Evolutionary conservation across 768 basidiomycete genomes (phyloP).

Genomic region (Phylloporus arenicola): DNA sequence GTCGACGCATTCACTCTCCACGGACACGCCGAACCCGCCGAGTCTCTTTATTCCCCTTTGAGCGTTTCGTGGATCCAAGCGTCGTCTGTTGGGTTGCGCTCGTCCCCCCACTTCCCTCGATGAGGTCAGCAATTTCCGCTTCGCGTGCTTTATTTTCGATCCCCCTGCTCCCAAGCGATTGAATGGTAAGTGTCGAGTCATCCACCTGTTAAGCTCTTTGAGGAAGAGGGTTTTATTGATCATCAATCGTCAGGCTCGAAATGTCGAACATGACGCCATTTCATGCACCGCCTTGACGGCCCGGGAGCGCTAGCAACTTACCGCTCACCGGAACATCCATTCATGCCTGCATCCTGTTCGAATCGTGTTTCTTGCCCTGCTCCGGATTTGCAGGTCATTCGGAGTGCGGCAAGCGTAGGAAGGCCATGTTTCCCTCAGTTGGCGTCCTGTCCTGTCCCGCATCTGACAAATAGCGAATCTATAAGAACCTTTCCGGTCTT

Average conservation of each 20-base stretch:
- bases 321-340: conserved; percentile 27
- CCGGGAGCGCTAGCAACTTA: conserved; percentile 20
- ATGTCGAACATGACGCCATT: conserved; percentile 25
- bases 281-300: conserved; percentile 23
- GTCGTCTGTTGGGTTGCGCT: conserved; percentile 7
- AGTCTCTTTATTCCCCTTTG: conserved; percentile 10
- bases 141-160: neutral
- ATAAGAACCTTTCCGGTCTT: conserved; percentile 25
- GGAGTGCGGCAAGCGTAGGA: conserved; percentile 24
- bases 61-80: conserved; percentile 10
- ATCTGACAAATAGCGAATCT: conserved; percentile 19
- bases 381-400: conserved; percentile 29
- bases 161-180: conserved; percentile 11
- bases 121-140: conserved; percentile 27
- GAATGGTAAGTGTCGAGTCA: conserved; percentile 12
- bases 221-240: conserved; percentile 27
- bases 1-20: conserved; percentile 20
- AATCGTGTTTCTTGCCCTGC: conserved; percentile 29
- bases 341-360: conserved; percentile 28
- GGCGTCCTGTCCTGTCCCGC: conserved; percentile 20
- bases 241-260: conserved; percentile 20
- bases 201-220: conserved; percentile 27
- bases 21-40: conserved; percentile 23
- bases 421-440: conserved; percentile 23
- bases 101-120: conserved; percentile 7